Evolutionary conservation across 345 rosid species (phyloP).

Genomic region (Syzygium aqueum): DNA sequence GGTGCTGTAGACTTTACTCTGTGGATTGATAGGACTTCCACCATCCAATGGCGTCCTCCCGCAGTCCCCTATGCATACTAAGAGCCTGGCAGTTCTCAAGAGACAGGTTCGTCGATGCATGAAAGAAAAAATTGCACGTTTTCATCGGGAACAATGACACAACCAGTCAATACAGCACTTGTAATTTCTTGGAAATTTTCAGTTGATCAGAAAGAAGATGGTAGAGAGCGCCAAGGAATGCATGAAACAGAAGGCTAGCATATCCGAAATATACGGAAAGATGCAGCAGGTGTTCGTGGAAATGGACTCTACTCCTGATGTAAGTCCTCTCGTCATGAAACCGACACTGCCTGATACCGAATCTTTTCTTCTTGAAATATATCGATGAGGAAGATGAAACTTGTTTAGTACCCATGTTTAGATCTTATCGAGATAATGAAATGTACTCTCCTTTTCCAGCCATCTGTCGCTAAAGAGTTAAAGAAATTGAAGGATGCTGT

Average conservation of each 20-base stretch:
- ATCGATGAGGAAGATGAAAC: not conserved
- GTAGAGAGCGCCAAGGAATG: slow-evolving; percentile 19
- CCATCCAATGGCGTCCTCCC: slow-evolving; percentile 39
- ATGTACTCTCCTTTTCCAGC: not conserved
- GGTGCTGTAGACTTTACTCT: slow-evolving; percentile 12
- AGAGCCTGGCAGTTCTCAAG: slow-evolving; percentile 28
- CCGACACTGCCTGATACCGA: not conserved
- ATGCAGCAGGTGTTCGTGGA: slow-evolving; percentile 26
- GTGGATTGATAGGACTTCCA: slow-evolving; percentile 33
- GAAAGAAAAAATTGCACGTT: not conserved
- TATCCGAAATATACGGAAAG: slow-evolving; percentile 21
- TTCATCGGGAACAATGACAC: not conserved
- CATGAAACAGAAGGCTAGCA: slow-evolving; percentile 13
- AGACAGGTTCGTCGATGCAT: slow-evolving; percentile 11
- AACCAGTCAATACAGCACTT: not conserved
- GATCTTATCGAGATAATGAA: not conserved
- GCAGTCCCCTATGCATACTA: slow-evolving; percentile 37
- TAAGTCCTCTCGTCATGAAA: not conserved
- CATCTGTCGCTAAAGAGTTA: slow-evolving; percentile 11
- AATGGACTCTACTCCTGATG: slow-evolving; percentile 13
- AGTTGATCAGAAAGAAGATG: slow-evolving; percentile 27
- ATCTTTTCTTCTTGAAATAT: not conserved
- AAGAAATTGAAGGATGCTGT: slow-evolving; percentile 22
- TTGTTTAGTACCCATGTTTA: not conserved
- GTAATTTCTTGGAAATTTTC: not conserved